Conservation (phyloP, 2,329 filamentous ascomycete species). For the Paecilomyces dactylethromorphus region DNA sequence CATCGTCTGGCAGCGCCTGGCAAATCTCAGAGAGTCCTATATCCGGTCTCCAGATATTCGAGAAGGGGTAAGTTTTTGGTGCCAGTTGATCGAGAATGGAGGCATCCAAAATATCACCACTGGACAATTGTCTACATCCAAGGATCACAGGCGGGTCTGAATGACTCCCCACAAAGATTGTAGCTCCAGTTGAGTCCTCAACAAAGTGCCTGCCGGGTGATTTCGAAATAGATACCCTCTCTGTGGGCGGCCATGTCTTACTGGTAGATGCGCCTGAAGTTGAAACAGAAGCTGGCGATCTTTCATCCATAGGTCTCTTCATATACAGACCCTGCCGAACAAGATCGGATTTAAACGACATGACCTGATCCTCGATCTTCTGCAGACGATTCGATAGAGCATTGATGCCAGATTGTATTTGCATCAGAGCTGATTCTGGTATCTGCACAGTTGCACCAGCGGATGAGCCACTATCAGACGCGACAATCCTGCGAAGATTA, state of each 20-base stretch:
- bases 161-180: conserved; percentile 14
- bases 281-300: background rate
- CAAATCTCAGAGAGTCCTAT: conserved; percentile 10
- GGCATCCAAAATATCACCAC: conserved; percentile 5
- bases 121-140: conserved; percentile 9
- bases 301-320: background rate
- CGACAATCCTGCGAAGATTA: background rate
- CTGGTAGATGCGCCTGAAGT: background rate
- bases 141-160: conserved; percentile 14
- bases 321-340: background rate
- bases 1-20: conserved; percentile 15
- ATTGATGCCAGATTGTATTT: background rate
- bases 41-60: conserved; percentile 16
- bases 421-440: background rate
- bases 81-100: conserved; percentile 12
- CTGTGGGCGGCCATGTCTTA: background rate
- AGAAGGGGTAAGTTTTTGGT: conserved; percentile 15
- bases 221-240: conserved; percentile 1
- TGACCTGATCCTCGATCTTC: conserved; percentile 15
- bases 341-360: conserved; percentile 14
- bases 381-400: conserved; percentile 7
- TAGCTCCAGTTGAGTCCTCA: conserved; percentile 16
- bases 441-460: background rate
- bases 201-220: conserved; percentile 13
- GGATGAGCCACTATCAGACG: background rate